phyloP scores from a whole-genome alignment of 345 rosid species.

The Salix purpurea region DNA sequence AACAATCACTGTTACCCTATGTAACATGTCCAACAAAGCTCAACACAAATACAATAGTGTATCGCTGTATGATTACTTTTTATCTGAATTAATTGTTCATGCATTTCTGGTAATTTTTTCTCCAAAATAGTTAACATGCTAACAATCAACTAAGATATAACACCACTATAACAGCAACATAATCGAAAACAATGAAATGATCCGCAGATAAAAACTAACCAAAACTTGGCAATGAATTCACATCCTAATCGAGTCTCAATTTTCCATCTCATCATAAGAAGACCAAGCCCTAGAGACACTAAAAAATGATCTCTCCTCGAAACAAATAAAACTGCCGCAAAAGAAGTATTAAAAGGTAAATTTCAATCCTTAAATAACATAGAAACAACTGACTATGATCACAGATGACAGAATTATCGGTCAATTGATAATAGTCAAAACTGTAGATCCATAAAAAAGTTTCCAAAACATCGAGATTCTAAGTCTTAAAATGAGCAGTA shows the following conservation, averaged over 20 bases:
- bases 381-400: background rate
- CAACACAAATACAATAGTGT: background rate
- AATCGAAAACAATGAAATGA: background rate
- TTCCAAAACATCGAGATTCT: background rate
- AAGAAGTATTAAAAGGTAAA: background rate
- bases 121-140: background rate
- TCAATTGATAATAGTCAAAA: background rate
- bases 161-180: background rate
- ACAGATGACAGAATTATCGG: background rate
- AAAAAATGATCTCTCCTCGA: background rate
- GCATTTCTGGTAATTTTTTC: background rate
- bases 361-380: background rate
- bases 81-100: background rate
- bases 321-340: background rate
- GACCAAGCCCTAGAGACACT: background rate
- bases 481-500: background rate
- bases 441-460: constrained; percentile 3
- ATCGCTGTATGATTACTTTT: background rate
- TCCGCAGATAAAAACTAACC: background rate
- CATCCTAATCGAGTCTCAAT: background rate
- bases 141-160: background rate
- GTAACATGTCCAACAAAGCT: background rate
- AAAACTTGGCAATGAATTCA: background rate
- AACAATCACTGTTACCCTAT: background rate
- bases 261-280: background rate